Percentiles rank a stretch among this genome's conserved stretches.
Evolutionary conservation across 2,329 filamentous ascomycete species (phyloP).

Genomic region (Monilinia fructigena): DNA sequence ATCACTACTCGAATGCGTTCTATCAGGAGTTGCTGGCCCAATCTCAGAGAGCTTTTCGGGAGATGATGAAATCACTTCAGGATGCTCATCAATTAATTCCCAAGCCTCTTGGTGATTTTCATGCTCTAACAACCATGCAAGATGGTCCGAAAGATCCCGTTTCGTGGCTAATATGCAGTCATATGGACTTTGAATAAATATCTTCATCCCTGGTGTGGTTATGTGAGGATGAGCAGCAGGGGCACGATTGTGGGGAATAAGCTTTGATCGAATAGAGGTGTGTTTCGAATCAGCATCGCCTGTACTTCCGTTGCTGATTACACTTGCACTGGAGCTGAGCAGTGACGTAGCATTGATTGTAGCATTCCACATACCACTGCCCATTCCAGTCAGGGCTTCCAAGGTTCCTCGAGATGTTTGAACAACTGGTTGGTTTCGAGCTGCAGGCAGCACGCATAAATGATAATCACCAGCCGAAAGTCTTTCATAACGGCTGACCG

Average conservation of each 20-base stretch:
- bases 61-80: slow-evolving; percentile 60
- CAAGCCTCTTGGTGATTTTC: slow-evolving; percentile 82
- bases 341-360: slow-evolving; percentile 84
- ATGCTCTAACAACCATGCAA: slow-evolving; percentile 81
- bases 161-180: slow-evolving; percentile 93
- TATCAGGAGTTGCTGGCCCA: slow-evolving; percentile 45
- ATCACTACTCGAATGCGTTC: slow-evolving; percentile 43
- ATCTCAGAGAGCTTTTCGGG: slow-evolving; percentile 45
- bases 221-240: slow-evolving; percentile 36
- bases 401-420: slow-evolving; percentile 67
- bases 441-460: slow-evolving; percentile 76
- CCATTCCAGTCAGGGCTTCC: slow-evolving; percentile 70
- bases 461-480: slow-evolving; percentile 91
- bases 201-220: slow-evolving; percentile 61
- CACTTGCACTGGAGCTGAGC: slow-evolving; percentile 82
- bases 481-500: slow-evolving; percentile 81
- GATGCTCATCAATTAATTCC: slow-evolving; percentile 85
- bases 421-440: slow-evolving; percentile 61
- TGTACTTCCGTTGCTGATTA: slow-evolving; percentile 58
- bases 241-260: slow-evolving; percentile 46
- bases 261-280: slow-evolving; percentile 39
- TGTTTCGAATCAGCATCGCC: slow-evolving; percentile 58
- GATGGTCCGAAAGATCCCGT: slow-evolving; percentile 79
- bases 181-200: slow-evolving; percentile 95
- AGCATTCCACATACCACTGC: slow-evolving; percentile 82